Evolutionary conservation across 2,329 filamentous ascomycete genomes (phyloP), one percentile per base, ranked within the genome.

Genomic region (Colletotrichum chlorophyti): DNA sequence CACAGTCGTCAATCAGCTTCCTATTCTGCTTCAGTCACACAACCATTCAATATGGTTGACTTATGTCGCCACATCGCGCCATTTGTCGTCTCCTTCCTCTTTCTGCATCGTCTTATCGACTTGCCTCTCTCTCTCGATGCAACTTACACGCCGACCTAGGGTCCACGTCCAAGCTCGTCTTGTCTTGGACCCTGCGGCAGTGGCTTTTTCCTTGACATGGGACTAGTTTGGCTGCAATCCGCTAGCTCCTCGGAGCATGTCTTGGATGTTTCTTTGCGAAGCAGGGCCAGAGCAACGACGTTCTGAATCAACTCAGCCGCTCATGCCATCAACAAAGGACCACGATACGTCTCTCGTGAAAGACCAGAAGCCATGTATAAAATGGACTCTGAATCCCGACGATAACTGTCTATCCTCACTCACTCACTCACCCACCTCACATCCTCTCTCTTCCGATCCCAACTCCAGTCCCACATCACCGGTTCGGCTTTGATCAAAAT

Each of bases 51-150:
- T 10, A 49, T 49, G 43, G 35, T 9, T 19, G 29, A 17, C 27
- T 35, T 29, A 45, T 48, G 48, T 53, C 54, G 45, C 48, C 48
- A 50, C 37, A 59, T 61, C 37, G 53, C 54, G 48, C 54, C 45
- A 59, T 59, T 38, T 14, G 26, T 41, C 21, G 12, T 60, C 55
- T 62, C 55, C 59, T 62, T 62, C 55, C 55, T 45, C 49, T 41
- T 58, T 54, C 26, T 42, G 45, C 12, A 35, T 60, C 54, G 50
- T 47, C 55, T 46, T 32, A 51, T 62, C 45, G 40, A 51, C 4
- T 15, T 47, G 24, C 37, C 34, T 46, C 14, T 42, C 34, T 46
- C 14, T 19, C 29, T 37, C 12, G 12, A 15, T 40, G 29, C 47
- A 27, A 29, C 37, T 8, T 27, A 19, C 32, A 35, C 34, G 29